These are phyloP conservation scores for Russula sp. DNA, from an alignment of 768 basidiomycete species.

Conservation along the genomic window DNA sequence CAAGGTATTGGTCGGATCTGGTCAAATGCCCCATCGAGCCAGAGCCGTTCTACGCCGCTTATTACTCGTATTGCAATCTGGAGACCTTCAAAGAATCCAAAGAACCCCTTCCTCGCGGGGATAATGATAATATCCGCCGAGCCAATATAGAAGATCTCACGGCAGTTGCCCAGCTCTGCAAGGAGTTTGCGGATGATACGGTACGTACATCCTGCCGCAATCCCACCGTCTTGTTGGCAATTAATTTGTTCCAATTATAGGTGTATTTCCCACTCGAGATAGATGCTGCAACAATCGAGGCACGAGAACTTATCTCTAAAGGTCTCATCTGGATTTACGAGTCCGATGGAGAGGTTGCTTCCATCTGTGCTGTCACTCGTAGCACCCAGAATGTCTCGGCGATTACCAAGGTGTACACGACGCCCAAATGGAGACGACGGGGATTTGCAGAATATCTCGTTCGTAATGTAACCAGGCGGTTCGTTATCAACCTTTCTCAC, in stretches of 20 bases:
- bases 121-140: slow-evolving; percentile 35
- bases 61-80: slow-evolving; percentile 40
- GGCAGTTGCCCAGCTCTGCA: slow-evolving; percentile 39
- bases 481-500: slow-evolving; percentile 23
- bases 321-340: slow-evolving; percentile 52
- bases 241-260: slow-evolving; percentile 28
- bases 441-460: slow-evolving; percentile 52
- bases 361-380: slow-evolving; percentile 54
- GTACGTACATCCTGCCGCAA: slow-evolving; percentile 32
- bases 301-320: slow-evolving; percentile 41
- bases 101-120: slow-evolving; percentile 30
- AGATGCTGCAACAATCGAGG: slow-evolving; percentile 39
- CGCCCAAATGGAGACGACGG: slow-evolving; percentile 37
- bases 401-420: slow-evolving; percentile 55
- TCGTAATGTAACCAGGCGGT: slow-evolving; percentile 41
- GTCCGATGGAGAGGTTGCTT: slow-evolving; percentile 36
- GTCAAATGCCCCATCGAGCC: slow-evolving; percentile 36
- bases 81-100: slow-evolving; percentile 33
- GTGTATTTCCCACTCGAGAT: slow-evolving; percentile 40
- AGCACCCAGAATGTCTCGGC: slow-evolving; percentile 43
- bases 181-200: slow-evolving; percentile 48
- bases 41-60: slow-evolving; percentile 48
- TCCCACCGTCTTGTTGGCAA: background rate
- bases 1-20: slow-evolving; percentile 39
- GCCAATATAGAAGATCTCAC: slow-evolving; percentile 37